Base-by-base conservation (phyloP, 352 stramenopile genomes). In the Phytophthora lateralis region DNA sequence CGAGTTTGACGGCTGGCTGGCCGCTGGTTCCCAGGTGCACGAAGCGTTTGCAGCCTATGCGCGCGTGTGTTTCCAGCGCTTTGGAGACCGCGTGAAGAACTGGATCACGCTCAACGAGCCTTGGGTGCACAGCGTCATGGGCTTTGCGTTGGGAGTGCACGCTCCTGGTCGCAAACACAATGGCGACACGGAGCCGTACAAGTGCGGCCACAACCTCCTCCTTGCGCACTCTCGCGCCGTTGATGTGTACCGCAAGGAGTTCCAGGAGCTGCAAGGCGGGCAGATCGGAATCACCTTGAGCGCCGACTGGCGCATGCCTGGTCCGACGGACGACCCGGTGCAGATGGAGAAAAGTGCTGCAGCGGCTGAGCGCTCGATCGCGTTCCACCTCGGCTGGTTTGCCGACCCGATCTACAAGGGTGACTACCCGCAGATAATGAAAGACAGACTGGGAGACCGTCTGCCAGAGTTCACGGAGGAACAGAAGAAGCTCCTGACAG, bases 101-200 rank as follows among this genome's bases (percentile, higher is more conserved):
- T 98, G 93, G 92, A 80, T 97, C 26, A 98, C 93, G 24, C 73
- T 98, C 41, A 98, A 98, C 68, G 93, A 98, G 75, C 73, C 89
- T 5, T 97, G 89, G 52, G 88, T 95, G 63, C 43, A 80, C 92
- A 18, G 84, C 9, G 80, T 97, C 48, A 78, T 95, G 50, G 91
- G 90, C 35, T 97, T 97, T 65, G 79, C 88, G 43, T 69, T 84
- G 39, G 91, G 89, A 34, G 83, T 90, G 10, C 92, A 96, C 60
- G 94, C 93, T 17, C 95, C 93, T 3, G 82, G 82, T 15, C 71
- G 74, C 63, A 69, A 64, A 29, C 55, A 69, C 51, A 69, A 82
- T 29, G 49, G 60, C 8, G 76, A 81, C 43, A 77, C 52, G 15
- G 85, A 97, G 69, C 79, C 91, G 15, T 98, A 98, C 69, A 46